Percentiles rank a stretch among this genome's conserved stretches.
These are phyloP conservation scores for Peronosclerospora sorghi DNA, from an alignment of 352 stramenopile species.

Conservation along the genomic window DNA sequence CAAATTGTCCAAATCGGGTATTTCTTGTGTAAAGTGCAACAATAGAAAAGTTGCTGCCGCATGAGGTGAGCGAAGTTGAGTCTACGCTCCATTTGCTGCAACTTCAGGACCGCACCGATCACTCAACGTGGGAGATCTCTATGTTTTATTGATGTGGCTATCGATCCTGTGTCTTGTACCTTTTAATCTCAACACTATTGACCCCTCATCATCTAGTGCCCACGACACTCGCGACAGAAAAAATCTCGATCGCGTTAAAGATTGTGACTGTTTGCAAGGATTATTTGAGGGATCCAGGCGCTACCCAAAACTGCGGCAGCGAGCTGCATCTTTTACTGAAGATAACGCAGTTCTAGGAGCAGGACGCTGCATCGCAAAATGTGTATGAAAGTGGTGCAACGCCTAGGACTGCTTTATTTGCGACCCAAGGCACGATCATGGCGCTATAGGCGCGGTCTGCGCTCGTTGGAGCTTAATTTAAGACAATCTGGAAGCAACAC, in stretches of 20 bases:
- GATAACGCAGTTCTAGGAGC: conserved; percentile 38
- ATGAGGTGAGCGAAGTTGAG: conserved; percentile 94
- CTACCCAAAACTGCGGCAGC: conserved; percentile 86
- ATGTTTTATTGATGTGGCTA: conserved; percentile 94
- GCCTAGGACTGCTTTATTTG: conserved; percentile 90
- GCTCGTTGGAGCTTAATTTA: conserved; percentile 88
- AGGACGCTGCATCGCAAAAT: conserved; percentile 88
- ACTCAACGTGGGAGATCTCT: conserved; percentile 66
- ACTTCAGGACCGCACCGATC: conserved; percentile 76
- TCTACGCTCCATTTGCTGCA: conserved; percentile 84
- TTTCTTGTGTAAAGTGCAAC: conserved; percentile 91
- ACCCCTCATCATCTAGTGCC: conserved; percentile 62
- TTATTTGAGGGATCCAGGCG: conserved; percentile 71
- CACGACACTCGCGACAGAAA: conserved; percentile 9
- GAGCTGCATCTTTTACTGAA: conserved; percentile 46
- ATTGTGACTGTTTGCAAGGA: conserved; percentile 79
- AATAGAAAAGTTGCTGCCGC: conserved; percentile 91
- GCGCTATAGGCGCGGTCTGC: conserved; percentile 91
- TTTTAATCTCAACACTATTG: conserved; percentile 94
- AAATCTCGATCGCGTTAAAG: conserved; percentile 58
- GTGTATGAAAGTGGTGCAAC: conserved; percentile 93
- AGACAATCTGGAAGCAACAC: conserved; percentile 14
- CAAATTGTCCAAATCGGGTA: conserved; percentile 87
- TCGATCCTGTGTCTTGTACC: conserved; percentile 95
- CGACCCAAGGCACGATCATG: conserved; percentile 90